A percentile compares a stretch with the other conserved stretches of the same genome.
These are phyloP conservation scores for Novymonas esmeraldas DNA, from an alignment of 208 protist genomes.

Conservation along the genomic window DNA sequence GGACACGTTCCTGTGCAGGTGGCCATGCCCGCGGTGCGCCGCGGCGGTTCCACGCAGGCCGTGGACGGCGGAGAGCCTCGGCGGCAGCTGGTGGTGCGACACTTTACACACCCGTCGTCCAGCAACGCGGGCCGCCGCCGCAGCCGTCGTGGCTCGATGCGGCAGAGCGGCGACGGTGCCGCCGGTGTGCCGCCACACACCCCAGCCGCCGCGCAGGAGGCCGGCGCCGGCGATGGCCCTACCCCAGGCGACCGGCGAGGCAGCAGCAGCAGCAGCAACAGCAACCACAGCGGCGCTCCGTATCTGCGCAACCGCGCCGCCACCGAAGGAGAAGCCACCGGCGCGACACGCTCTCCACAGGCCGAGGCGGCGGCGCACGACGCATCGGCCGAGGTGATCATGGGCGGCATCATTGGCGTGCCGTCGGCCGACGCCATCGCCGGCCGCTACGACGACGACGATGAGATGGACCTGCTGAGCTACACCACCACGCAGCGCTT, in stretches of 20 bases:
- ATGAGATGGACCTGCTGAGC: constrained; percentile 50
- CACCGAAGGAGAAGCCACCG: not conserved
- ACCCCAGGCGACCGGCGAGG: no score
- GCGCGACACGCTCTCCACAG: constrained; percentile 11
- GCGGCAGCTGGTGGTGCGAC: constrained; percentile 9
- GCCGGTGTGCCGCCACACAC: not conserved
- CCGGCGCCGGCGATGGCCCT: no score
- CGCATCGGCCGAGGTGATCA: constrained; percentile 10
- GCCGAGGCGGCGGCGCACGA: constrained; percentile 10
- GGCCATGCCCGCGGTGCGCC: not conserved
- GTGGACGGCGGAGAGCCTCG: not conserved
- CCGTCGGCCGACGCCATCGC: constrained; percentile 1
- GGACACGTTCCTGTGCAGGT: not conserved
- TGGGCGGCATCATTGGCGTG: not conserved
- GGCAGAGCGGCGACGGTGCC: not conserved
- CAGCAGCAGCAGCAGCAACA: constrained; percentile 3
- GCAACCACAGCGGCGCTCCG: not conserved
- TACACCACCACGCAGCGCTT: constrained; percentile 81
- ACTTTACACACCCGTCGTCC: constrained; percentile 8
- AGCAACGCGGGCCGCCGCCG: not conserved
- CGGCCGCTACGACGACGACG: constrained; percentile 13
- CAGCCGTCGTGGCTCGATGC: not conserved
- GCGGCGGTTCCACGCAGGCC: no score
- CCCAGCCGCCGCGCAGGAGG: no score
- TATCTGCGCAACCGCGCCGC: no score